phyloP scores from a whole-genome alignment of 1,139 yeast genomes.

The Fermentozyma sake region DNA sequence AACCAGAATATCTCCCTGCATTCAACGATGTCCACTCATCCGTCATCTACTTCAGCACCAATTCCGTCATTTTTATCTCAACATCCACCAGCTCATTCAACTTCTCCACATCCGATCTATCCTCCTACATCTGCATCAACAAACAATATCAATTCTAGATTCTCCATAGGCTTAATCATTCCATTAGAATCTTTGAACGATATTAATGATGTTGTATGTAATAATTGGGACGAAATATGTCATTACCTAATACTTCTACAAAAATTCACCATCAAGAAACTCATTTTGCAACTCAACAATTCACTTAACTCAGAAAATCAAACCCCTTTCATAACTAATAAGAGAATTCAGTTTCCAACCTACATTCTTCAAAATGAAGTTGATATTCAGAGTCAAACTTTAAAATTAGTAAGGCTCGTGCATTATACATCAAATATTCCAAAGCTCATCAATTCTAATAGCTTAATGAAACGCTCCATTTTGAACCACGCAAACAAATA shows the following conservation, averaged over 20 bases:
- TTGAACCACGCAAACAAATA: constrained; percentile 4
- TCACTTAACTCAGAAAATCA: constrained; percentile 2
- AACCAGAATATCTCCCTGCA: neutral
- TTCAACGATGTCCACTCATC: no score
- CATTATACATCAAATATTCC: constrained; percentile 44
- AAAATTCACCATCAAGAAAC: constrained; percentile 31
- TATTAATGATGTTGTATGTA: constrained; percentile 38
- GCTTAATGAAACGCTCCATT: constrained; percentile 23
- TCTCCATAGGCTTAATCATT: constrained; percentile 46
- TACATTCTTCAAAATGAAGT: constrained; percentile 37
- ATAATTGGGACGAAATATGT: constrained; percentile 48
- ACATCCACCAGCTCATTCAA: constrained; percentile 1
- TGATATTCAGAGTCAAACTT: constrained; percentile 34
- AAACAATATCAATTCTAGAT: constrained; percentile 30
- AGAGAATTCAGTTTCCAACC: constrained; percentile 36
- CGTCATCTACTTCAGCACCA: no score
- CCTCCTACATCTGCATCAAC: constrained; percentile 10
- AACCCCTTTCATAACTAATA: constrained; percentile 20
- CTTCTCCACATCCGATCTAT: neutral
- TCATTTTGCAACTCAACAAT: constrained; percentile 19
- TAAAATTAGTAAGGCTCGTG: constrained; percentile 34
- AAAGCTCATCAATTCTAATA: constrained; percentile 36
- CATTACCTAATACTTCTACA: constrained; percentile 39
- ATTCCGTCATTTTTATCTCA: no score
- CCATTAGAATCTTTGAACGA: constrained; percentile 36